Percentiles rank a stretch among this genome's conserved stretches.
phyloP scores from a whole-genome alignment of 1,139 yeast genomes.

The Pichia sp. region DNA sequence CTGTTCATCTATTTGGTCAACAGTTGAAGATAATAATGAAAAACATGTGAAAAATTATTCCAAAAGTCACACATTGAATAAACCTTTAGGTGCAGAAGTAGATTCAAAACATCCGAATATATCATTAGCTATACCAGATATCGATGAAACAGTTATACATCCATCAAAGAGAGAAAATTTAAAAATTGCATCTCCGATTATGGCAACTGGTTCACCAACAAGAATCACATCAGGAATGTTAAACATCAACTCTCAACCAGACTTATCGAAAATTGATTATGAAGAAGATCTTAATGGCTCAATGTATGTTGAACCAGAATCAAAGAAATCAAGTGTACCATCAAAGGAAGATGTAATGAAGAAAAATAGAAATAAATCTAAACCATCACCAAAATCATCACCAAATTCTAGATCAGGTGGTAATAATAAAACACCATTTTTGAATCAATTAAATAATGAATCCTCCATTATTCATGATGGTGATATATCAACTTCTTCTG shows the following conservation, averaged over 20 bases:
- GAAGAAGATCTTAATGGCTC: slow-evolving; percentile 15
- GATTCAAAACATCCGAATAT: slow-evolving; percentile 10
- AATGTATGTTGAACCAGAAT: slow-evolving; percentile 5
- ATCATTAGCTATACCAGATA: slow-evolving; percentile 23
- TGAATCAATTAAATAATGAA: slow-evolving; percentile 2
- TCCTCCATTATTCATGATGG: slow-evolving; percentile 8
- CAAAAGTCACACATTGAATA: slow-evolving; percentile 2
- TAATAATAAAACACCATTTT: background rate
- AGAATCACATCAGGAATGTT: slow-evolving; percentile 70
- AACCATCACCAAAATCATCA: background rate
- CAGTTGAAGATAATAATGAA: background rate
- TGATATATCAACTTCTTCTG: slow-evolving; percentile 10
- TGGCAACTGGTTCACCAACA: slow-evolving; percentile 33
- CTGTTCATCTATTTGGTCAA: slow-evolving; percentile 19
- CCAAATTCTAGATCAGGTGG: background rate
- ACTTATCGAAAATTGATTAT: slow-evolving; percentile 26
- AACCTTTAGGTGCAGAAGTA: slow-evolving; percentile 10
- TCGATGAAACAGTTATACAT: slow-evolving; percentile 22
- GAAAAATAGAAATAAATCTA: background rate
- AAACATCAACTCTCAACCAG: slow-evolving; percentile 25
- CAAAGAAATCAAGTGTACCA: slow-evolving; percentile 24
- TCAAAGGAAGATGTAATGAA: slow-evolving; percentile 22
- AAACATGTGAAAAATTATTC: background rate
- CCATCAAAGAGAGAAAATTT: slow-evolving; percentile 23
- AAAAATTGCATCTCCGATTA: slow-evolving; percentile 26